Percentiles rank a stretch among this genome's conserved stretches.
These are phyloP conservation scores for Zygosaccharomyces rouxii DNA, from an alignment of 805 yeast genomes.

Conservation along the genomic window DNA sequence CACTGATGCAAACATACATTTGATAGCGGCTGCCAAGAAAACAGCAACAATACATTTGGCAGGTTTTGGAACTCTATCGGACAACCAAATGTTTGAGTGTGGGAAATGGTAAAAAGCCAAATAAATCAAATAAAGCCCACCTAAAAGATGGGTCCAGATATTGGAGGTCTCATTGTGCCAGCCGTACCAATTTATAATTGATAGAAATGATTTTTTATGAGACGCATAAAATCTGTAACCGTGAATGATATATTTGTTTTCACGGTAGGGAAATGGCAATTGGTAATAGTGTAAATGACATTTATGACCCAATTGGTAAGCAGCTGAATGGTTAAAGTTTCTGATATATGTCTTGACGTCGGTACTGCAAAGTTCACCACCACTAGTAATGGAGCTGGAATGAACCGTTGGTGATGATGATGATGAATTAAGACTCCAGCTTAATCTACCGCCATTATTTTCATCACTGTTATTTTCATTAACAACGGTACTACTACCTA, in stretches of 20 bases:
- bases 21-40: slow-evolving; percentile 67
- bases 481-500: slow-evolving; percentile 6
- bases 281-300: slow-evolving; percentile 74
- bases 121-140: slow-evolving; percentile 55
- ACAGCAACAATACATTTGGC: slow-evolving; percentile 46
- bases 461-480: slow-evolving; percentile 1
- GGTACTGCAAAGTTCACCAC: slow-evolving; percentile 4
- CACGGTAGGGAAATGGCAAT: slow-evolving; percentile 89
- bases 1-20: slow-evolving; percentile 73
- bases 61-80: slow-evolving; percentile 40
- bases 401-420: not conserved
- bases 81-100: slow-evolving; percentile 44
- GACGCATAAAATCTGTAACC: slow-evolving; percentile 81
- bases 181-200: slow-evolving; percentile 47
- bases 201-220: slow-evolving; percentile 54
- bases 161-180: slow-evolving; percentile 86
- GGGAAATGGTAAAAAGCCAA: slow-evolving; percentile 64
- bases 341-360: slow-evolving; percentile 27
- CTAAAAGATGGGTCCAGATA: slow-evolving; percentile 87
- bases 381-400: not conserved
- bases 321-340: slow-evolving; percentile 45
- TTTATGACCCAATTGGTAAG: slow-evolving; percentile 39
- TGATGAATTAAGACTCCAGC: not conserved
- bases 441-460: not conserved
- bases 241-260: slow-evolving; percentile 73